Evolutionary conservation across 345 rosid genomes (phyloP).

Genomic region (Kernera saxatilis): DNA sequence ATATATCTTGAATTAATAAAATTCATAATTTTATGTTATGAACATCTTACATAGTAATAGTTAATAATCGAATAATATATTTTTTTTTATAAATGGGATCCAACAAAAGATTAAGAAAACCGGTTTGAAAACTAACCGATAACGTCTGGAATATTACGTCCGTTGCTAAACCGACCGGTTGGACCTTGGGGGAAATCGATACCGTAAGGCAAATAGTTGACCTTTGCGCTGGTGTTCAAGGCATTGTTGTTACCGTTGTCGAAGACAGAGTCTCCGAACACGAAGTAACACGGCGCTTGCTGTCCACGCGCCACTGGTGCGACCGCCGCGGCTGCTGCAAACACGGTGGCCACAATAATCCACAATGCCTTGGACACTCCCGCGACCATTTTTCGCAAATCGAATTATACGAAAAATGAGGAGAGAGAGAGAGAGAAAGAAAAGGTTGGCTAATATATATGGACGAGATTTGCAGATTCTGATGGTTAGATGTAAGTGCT

Average conservation of each 20-base stretch:
- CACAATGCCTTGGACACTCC: constrained; percentile 16
- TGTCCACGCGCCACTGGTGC: constrained; percentile 13
- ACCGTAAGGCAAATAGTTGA: constrained; percentile 56
- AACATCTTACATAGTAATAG: not conserved
- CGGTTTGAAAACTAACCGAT: constrained; percentile 37
- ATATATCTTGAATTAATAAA: not conserved
- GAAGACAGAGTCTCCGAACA: constrained; percentile 59
- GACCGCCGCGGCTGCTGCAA: not conserved
- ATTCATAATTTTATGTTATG: not conserved
- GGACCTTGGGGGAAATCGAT: constrained; percentile 50
- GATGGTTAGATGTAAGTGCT: not conserved
- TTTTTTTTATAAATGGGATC: too few species aligned
- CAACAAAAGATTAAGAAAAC: not conserved
- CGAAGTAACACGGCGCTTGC: constrained; percentile 48
- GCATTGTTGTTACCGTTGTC: constrained; percentile 62
- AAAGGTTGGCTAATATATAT: not conserved
- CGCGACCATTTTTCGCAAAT: constrained; percentile 7
- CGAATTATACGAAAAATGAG: not conserved
- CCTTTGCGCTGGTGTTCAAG: constrained; percentile 43
- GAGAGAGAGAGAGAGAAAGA: not conserved
- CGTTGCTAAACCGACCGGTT: constrained; percentile 62
- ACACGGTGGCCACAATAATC: constrained; percentile 14
- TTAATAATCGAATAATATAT: not conserved
- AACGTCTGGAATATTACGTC: constrained; percentile 42
- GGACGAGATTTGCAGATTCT: not conserved